Evolutionary conservation across 2,329 filamentous ascomycete genomes (phyloP), one percentile per base, ranked within the genome.

Genomic region (Monosporascus ibericus): DNA sequence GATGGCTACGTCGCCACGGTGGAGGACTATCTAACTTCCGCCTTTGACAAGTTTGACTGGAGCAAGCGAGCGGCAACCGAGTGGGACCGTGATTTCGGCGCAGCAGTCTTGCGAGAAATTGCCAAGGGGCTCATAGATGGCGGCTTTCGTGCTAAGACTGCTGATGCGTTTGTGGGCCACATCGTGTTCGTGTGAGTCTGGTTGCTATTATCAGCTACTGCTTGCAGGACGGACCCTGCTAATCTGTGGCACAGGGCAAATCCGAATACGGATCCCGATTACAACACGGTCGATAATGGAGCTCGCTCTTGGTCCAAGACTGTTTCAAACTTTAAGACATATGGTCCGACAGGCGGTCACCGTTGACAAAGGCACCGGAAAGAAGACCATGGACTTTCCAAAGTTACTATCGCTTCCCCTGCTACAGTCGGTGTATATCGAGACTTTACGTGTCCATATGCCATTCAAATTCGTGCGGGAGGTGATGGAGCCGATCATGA

Each of bases 61-160:
- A 44, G 58, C 0, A 54, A 50, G 5, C 51, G 53, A 2, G 51
- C 49, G 1, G 59, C 63, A 14, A 40, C 50, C 0, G 49, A 58
- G 7, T 69, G 64, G 64, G 67, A 70, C n/a, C 60, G 62, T 1
- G 48, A 55, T 17, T 63, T 63, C 11, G 67, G 67, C 2, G 57
- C 59, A 2, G 55, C 57, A 3, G 55, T 62, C 22, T 51, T 49
- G 17, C 59, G 65, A 3, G 51, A 60, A 44, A 48, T 56, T 2
- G 48, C 55, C 1, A 59, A 53, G 24, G 65, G 62, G 58, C 47
- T 60, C 3, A 52, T 57, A 4, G 56, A 59, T 0, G 36, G 20
- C 1, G 58, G 56, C 0, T 61, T 65, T 49, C 2, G 47, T 48
- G 25, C 44, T 44, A 2, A 30, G 53, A 5, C n/a, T n/a, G 25